phyloP scores from a whole-genome alignment of 2,329 filamentous ascomycete species.

The Nigrospora oryzae region DNA sequence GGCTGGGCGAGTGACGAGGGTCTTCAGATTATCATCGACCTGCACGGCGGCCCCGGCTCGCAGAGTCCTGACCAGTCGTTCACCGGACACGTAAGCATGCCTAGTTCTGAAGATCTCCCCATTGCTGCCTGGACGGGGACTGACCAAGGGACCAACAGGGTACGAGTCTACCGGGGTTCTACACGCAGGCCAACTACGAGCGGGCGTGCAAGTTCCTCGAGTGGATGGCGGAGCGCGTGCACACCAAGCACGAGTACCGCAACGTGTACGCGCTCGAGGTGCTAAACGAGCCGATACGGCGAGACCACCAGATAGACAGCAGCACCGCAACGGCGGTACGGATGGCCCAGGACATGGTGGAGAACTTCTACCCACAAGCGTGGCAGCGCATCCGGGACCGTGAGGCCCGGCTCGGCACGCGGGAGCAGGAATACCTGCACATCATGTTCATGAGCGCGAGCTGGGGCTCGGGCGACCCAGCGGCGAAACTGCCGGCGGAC shows the following conservation, averaged over 20 bases:
- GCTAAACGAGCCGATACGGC: slow-evolving; percentile 39
- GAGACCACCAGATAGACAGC: slow-evolving; percentile 12
- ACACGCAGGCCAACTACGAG: slow-evolving; percentile 37
- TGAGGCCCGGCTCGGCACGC: slow-evolving; percentile 29
- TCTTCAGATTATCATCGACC: slow-evolving; percentile 40
- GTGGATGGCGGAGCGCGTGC: slow-evolving; percentile 38
- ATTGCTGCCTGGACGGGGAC: too few relatives aligned
- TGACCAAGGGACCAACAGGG: too few relatives aligned
- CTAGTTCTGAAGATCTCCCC: too few relatives aligned
- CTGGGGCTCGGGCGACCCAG: slow-evolving; percentile 43
- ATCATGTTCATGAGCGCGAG: slow-evolving; percentile 28
- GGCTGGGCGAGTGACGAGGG: slow-evolving; percentile 33
- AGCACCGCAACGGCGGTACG: slow-evolving; percentile 12
- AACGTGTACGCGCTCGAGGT: slow-evolving; percentile 43
- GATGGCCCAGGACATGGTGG: slow-evolving; percentile 17
- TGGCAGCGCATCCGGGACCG: slow-evolving; percentile 31
- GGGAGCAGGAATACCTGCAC: slow-evolving; percentile 30
- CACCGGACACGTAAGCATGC: slow-evolving; percentile 23
- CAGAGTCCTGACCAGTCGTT: slow-evolving; percentile 31
- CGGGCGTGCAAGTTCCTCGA: slow-evolving; percentile 38
- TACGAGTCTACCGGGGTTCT: slow-evolving; percentile 31
- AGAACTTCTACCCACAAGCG: slow-evolving; percentile 37
- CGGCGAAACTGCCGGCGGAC: slow-evolving; percentile 23
- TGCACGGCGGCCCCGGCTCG: slow-evolving; percentile 36
- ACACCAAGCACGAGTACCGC: slow-evolving; percentile 30